Conservation (phyloP, 106 monocot species). For the Apostasia shenzhenica region DNA sequence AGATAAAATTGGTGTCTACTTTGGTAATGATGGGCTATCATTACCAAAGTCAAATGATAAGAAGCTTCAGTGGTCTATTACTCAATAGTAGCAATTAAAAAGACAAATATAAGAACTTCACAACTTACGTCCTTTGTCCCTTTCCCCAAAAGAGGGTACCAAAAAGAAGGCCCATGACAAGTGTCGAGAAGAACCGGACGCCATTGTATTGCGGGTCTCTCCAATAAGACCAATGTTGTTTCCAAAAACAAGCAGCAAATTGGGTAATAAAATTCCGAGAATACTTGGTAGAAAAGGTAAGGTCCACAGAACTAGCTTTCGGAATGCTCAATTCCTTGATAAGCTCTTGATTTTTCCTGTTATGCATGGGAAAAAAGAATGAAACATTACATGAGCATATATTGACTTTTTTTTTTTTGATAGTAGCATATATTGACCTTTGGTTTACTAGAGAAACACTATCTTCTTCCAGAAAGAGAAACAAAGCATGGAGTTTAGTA, state of each 20-base stretch:
- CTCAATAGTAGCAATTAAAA: not conserved
- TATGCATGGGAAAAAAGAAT: not conserved
- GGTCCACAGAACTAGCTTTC: slow-evolving; percentile 43
- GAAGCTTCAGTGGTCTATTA: not conserved
- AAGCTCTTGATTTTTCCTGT: slow-evolving; percentile 56
- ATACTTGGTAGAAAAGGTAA: slow-evolving; percentile 53
- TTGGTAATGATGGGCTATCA: too few relatives aligned
- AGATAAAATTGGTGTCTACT: too few relatives aligned
- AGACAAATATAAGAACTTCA: not conserved
- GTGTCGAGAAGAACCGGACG: slow-evolving; percentile 42
- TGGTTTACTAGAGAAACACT: too few relatives aligned
- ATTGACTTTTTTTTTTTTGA: too few relatives aligned
- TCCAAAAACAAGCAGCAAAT: slow-evolving; percentile 70
- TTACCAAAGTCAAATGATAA: too few relatives aligned
- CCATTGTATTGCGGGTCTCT: slow-evolving; percentile 72
- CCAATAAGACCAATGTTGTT: slow-evolving; percentile 88
- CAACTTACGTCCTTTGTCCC: slow-evolving; percentile 51
- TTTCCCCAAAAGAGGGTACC: slow-evolving; percentile 74
- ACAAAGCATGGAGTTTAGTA: too few relatives aligned
- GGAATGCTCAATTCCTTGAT: slow-evolving; percentile 52
- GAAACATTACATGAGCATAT: too few relatives aligned
- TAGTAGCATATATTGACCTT: too few relatives aligned
- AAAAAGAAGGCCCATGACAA: slow-evolving; percentile 47
- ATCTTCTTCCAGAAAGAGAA: too few relatives aligned
- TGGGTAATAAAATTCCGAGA: slow-evolving; percentile 46